Conservation (phyloP, 2,329 filamentous ascomycete genomes). For the Fusarium austroafricanum region DNA sequence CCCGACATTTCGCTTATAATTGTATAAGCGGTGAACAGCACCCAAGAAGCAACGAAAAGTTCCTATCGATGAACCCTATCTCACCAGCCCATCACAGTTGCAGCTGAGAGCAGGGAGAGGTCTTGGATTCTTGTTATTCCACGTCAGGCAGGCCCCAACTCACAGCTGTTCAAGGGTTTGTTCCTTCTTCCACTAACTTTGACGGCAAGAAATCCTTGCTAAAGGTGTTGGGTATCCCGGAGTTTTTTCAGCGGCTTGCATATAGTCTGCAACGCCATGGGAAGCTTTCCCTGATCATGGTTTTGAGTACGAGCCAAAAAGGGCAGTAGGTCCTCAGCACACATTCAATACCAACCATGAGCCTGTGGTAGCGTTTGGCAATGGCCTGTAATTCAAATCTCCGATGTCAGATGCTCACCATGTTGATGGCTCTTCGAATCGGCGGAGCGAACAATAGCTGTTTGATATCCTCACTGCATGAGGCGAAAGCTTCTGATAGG, state of each 20-base stretch:
- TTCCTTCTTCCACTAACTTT: neutral
- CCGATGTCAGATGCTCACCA: neutral
- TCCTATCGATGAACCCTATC: constrained; percentile 18
- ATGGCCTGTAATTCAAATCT: neutral
- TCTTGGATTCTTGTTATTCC: constrained; percentile 33
- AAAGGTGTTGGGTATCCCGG: constrained; percentile 17
- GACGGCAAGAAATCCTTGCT: constrained; percentile 19
- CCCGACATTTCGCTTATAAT: constrained; percentile 28
- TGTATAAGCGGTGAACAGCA: constrained; percentile 43
- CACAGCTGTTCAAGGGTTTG: constrained; percentile 6
- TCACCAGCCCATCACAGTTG: constrained; percentile 37
- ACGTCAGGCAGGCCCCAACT: constrained; percentile 29
- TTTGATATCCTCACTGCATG: neutral
- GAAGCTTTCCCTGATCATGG: neutral
- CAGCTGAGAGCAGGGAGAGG: constrained; percentile 30
- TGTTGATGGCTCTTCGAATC: constrained; percentile 3
- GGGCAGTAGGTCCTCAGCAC: neutral
- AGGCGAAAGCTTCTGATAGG: constrained; percentile 3
- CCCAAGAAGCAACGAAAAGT: constrained; percentile 33
- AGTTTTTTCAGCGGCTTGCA: constrained; percentile 17
- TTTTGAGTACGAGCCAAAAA: neutral
- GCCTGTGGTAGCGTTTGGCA: neutral
- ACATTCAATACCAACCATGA: neutral
- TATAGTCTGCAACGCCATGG: neutral
- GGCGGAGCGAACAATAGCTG: neutral